These are phyloP conservation scores for Aspergillus wentii DNA, from an alignment of 495 filamentous ascomycete genomes.

Conservation along the genomic window DNA sequence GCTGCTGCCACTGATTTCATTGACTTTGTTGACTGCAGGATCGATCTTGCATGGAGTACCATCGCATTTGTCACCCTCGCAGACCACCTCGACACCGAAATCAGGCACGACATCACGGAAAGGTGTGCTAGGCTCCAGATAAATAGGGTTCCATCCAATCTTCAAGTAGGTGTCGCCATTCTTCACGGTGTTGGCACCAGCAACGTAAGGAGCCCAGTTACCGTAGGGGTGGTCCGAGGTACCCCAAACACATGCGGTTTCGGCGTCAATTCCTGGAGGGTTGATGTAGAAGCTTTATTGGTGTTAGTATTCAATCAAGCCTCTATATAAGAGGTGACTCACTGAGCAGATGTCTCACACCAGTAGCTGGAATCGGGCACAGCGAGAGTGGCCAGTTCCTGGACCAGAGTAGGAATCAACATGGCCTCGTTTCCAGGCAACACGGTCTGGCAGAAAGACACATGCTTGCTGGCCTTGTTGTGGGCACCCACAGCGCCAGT, in stretches of 20 bases:
- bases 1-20: constrained; percentile 50
- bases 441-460: constrained; percentile 81
- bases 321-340: constrained; percentile 18
- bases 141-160: constrained; percentile 79
- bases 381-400: constrained; percentile 50
- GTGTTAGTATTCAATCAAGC: constrained; percentile 6
- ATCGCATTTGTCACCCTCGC: constrained; percentile 61
- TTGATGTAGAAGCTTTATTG: constrained; percentile 70
- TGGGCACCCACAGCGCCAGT: constrained; percentile 57
- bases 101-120: constrained; percentile 55
- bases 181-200: constrained; percentile 66
- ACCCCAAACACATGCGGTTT: constrained; percentile 70
- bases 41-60: constrained; percentile 73
- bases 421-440: constrained; percentile 85
- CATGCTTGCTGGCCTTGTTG: constrained; percentile 56
- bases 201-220: constrained; percentile 79
- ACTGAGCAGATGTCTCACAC: constrained; percentile 72
- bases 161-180: constrained; percentile 67
- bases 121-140: constrained; percentile 50
- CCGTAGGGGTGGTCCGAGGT: constrained; percentile 57
- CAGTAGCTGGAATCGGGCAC: constrained; percentile 71
- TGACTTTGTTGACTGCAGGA: constrained; percentile 54
- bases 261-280: constrained; percentile 57
- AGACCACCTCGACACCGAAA: constrained; percentile 70
- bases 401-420: constrained; percentile 72